Evolutionary conservation across 805 yeast species (phyloP), one percentile per base, ranked within the genome.

Genomic region (Metschnikowia kunwiensis): DNA sequence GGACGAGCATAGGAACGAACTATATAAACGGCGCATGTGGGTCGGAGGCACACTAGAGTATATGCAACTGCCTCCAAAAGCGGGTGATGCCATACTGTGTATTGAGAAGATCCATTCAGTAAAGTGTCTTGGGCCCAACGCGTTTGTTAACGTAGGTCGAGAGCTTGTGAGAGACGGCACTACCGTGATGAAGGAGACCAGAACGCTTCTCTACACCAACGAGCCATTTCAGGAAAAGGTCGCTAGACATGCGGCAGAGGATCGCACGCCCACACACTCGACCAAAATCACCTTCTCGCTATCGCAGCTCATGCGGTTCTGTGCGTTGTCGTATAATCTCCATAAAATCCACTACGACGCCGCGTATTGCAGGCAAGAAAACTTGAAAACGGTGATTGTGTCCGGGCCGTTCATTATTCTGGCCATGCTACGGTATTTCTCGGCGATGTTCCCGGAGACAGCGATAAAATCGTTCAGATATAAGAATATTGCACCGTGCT

Each of bases 371-470:
- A 47, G 36, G 3, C 38, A 49, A 2, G 97, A 91, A 51, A 68
- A 74, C 1, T 75, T 86, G 32, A 79, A 81, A 0, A 65, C 68
- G 23, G 57, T 80, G 0, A 61, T 91, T 1, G 80, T 82, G 0
- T 95, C 86, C 29, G 98, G 96, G 0, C 96, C 97, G 0, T 65
- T 89, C 35, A 63, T 84, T 40, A 72, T 84, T 1, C 78, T 82
- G 7, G 44, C 84, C 24, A 46, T 78, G 24, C 54, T 86, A 21
- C 74, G 75, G 37, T 80, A 79, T 59, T 76, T 40, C 39, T 42
- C 17, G 20, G 38, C 14, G 27, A 21, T 35, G 18, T 34, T 36
- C 38, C 53, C 60, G 3, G 32, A 24, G 0, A 30, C 41, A 5
- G 23, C 30, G 0, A 51, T 73, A 16, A 38, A 43, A n/a, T 30